phyloP scores from a whole-genome alignment of 495 filamentous ascomycete genomes.

The Daldinia decipiens region DNA sequence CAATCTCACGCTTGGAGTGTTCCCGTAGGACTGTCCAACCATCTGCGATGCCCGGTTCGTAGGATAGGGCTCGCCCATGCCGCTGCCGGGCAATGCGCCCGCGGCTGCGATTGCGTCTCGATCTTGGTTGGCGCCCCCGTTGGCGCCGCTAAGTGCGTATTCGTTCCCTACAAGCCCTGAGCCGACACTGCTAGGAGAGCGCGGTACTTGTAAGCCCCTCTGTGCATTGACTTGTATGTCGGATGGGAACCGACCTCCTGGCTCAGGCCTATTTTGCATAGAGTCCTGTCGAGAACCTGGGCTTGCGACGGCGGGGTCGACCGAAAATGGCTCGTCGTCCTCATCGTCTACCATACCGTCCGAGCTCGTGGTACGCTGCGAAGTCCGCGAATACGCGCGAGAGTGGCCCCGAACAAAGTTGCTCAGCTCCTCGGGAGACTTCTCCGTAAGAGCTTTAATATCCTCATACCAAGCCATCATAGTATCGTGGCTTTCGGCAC shows the following conservation, averaged over 20 bases:
- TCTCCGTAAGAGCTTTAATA: conserved; percentile 86
- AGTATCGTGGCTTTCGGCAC: conserved; percentile 91
- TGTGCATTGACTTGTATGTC: conserved; percentile 77
- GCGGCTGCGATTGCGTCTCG: conserved; percentile 65
- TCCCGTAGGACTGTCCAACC: conserved; percentile 48
- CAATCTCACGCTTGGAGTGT: conserved; percentile 48
- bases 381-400: conserved; percentile 76
- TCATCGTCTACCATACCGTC: conserved; percentile 83
- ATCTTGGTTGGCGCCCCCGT: conserved; percentile 53
- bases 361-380: conserved; percentile 70
- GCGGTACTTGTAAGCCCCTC: conserved; percentile 77
- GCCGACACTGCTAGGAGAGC: conserved; percentile 80
- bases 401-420: conserved; percentile 84
- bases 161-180: conserved; percentile 64
- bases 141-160: conserved; percentile 23
- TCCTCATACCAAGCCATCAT: conserved; percentile 98
- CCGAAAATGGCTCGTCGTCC: conserved; percentile 85
- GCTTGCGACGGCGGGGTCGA: conserved; percentile 60
- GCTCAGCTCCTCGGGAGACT: conserved; percentile 87
- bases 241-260: conserved; percentile 91
- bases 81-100: conserved; percentile 62
- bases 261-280: conserved; percentile 69
- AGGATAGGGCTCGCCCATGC: conserved; percentile 46
- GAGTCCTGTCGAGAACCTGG: conserved; percentile 59
- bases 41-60: conserved; percentile 32